Conservation (phyloP, 2,329 filamentous ascomycete species). For the Ophiostoma perfectum region DNA sequence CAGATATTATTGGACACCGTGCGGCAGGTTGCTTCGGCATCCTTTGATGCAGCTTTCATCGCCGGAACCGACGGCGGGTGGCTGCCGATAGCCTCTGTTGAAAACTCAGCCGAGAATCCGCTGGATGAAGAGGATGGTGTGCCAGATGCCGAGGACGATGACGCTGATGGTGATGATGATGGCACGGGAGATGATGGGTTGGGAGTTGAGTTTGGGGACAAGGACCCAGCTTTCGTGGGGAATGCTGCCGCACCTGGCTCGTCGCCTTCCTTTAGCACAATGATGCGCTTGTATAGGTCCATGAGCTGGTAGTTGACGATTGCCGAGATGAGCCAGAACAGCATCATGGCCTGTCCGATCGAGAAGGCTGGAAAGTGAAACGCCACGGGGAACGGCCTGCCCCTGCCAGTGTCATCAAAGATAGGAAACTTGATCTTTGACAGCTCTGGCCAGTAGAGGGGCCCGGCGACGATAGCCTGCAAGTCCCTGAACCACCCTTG, state of each 20-base stretch:
- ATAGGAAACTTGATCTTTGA: constrained; percentile 17
- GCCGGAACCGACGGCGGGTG: background rate
- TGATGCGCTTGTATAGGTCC: constrained; percentile 16
- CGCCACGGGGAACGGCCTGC: constrained; percentile 26
- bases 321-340: constrained; percentile 26
- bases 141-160: background rate
- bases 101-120: background rate
- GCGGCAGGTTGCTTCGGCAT: background rate
- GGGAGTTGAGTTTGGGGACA: background rate
- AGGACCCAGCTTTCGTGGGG: background rate
- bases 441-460: constrained; percentile 28
- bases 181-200: background rate
- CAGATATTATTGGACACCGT: constrained; percentile 26
- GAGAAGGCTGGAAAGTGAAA: constrained; percentile 28
- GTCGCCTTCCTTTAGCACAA: background rate
- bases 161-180: background rate
- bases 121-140: background rate
- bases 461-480: constrained; percentile 22
- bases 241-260: background rate
- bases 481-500: constrained; percentile 24
- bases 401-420: constrained; percentile 5
- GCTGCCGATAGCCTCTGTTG: background rate
- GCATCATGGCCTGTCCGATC: constrained; percentile 25
- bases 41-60: constrained; percentile 16
- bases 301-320: constrained; percentile 24